Evolutionary conservation across 2,329 filamentous ascomycete genomes (phyloP), one percentile per base, ranked within the genome.

Genomic region (Xylariaceae sp.): DNA sequence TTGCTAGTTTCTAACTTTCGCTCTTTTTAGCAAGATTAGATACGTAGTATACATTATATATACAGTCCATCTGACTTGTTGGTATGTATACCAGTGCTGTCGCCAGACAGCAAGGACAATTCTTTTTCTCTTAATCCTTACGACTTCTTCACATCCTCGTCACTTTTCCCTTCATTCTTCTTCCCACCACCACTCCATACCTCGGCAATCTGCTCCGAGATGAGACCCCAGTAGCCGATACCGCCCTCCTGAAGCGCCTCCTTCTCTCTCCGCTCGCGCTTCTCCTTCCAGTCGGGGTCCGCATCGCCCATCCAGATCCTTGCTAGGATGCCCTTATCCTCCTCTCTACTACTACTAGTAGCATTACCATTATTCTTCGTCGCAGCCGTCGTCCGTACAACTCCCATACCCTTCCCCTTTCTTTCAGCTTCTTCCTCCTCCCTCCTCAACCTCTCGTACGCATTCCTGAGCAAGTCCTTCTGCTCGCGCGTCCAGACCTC

Each of bases 291-390:
- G 47, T 72, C 66, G 31, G 69, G 65, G n/a, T 59, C 59, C 55
- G 78, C 74, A 26, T 66, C 67, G 23, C 76, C 77, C 69, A 77
- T 73, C 77, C 76, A 81, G 12, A 79, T 56, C 47, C 66, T 66
- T 46, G 70, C 62, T 38, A 76, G 27, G 4, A 64, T 11, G 0
- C 62, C 53, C 42, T 46, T 52, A 27, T 51, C 38, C 4, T 32
- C 26, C 35, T 43, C 34, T 9, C 33, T n/a, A n/a, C n/a, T n/a
- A n/a, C n/a, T n/a, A n/a, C n/a, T n/a, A n/a, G n/a, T n/a, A n/a
- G n/a, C n/a, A n/a, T n/a, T n/a, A n/a, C n/a, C n/a, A n/a, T n/a
- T n/a, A n/a, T n/a, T n/a, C n/a, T n/a, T n/a, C n/a, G n/a, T n/a
- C n/a, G n/a, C n/a, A n/a, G n/a, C n/a, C n/a, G n/a, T n/a, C n/a